Percentiles rank a stretch among this genome's conserved stretches.
phyloP scores from a whole-genome alignment of 1,139 yeast genomes.

The Groenewaldozyma sp. region DNA sequence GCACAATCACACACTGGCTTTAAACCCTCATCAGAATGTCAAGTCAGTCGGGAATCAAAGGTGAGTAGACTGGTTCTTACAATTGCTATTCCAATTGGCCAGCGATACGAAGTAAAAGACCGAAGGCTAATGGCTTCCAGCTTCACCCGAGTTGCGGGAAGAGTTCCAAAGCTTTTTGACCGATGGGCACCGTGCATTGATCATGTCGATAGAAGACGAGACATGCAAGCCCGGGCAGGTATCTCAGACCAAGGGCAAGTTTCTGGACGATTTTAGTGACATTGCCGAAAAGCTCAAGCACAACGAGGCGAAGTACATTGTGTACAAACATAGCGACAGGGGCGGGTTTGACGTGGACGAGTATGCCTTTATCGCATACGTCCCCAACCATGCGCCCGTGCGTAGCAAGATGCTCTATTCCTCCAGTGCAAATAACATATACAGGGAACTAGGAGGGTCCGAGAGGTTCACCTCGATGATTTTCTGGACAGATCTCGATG shows the following conservation, averaged over 20 bases:
- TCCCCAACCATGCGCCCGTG: constrained; percentile 80
- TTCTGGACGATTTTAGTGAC: constrained; percentile 32
- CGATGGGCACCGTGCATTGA: constrained; percentile 20
- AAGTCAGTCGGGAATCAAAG: constrained; percentile 28
- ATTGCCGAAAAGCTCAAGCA: constrained; percentile 35
- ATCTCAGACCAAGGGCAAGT: constrained; percentile 24
- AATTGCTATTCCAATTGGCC: not conserved
- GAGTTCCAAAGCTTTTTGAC: constrained; percentile 20
- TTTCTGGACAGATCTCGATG: constrained; percentile 54
- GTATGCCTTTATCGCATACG: constrained; percentile 63
- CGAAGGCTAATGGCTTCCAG: too few species aligned
- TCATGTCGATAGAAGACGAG: constrained; percentile 27
- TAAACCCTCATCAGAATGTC: too few species aligned
- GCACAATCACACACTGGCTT: too few species aligned
- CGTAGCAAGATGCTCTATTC: constrained; percentile 91
- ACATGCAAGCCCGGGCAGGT: constrained; percentile 26
- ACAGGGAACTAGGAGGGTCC: constrained; percentile 61
- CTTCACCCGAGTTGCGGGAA: constrained; percentile 17
- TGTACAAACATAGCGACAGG: constrained; percentile 36
- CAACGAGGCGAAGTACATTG: constrained; percentile 51
- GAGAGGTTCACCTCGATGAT: constrained; percentile 46
- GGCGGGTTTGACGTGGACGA: constrained; percentile 15
- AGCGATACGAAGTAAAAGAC: too few species aligned
- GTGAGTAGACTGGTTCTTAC: constrained; percentile 5
- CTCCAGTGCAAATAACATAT: constrained; percentile 68